A percentile compares a stretch with the other conserved stretches of the same genome.
Conservation (phyloP, 129 eudicot genomes). For the Centella asiatica region DNA sequence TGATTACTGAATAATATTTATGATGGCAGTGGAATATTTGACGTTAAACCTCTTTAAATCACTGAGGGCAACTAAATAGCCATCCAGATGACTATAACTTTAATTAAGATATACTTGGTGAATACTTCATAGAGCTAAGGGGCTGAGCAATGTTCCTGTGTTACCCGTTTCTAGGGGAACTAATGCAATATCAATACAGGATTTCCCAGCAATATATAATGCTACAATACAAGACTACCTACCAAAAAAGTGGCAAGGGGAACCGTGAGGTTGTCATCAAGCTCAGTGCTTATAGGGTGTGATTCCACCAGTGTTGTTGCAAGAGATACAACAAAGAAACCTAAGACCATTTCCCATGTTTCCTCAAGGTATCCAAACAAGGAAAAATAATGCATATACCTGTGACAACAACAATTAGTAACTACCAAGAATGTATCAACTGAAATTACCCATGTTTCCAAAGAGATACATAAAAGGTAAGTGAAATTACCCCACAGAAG, state of each 20-base stretch:
- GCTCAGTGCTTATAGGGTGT: conserved; percentile 65
- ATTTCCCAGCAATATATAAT: too few relatives aligned
- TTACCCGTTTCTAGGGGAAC: too few relatives aligned
- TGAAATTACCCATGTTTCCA: background rate
- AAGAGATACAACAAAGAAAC: conserved; percentile 54
- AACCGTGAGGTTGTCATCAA: conserved; percentile 84
- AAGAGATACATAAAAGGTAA: background rate
- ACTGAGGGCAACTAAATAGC: too few relatives aligned
- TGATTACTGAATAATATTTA: too few relatives aligned
- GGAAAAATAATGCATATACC: conserved; percentile 76
- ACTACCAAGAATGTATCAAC: background rate
- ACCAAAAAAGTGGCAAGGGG: conserved; percentile 57
- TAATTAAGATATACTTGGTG: too few relatives aligned
- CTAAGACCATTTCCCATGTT: conserved; percentile 41
- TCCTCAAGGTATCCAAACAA: conserved; percentile 59
- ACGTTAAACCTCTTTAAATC: too few relatives aligned
- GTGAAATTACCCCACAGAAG: conserved; percentile 61
- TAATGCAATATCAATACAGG: too few relatives aligned
- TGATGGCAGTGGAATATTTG: too few relatives aligned
- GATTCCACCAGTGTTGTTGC: conserved; percentile 74
- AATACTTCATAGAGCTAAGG: too few relatives aligned
- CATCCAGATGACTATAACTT: too few relatives aligned
- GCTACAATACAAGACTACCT: conserved; percentile 46
- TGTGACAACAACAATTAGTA: conserved; percentile 17
- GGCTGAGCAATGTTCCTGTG: too few relatives aligned